Evolutionary conservation across 2,329 filamentous ascomycete species (phyloP), one percentile per base, ranked within the genome.

Genomic region (Aspergillus pseudoviridinutans): DNA sequence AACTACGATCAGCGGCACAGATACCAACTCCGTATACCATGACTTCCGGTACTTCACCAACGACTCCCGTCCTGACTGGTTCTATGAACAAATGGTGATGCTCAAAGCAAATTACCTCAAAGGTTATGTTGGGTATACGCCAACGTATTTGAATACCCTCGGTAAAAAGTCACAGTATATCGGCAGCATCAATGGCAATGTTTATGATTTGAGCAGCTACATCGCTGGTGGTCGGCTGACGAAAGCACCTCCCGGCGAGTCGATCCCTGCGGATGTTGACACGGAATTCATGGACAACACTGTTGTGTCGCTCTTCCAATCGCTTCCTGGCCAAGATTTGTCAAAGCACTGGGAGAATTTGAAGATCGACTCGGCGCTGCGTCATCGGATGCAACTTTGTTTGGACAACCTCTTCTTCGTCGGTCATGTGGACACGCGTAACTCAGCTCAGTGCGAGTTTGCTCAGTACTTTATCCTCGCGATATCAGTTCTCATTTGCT

Each of bases 361-460:
- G 25, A 73, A 76, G 5, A 74, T 96, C 49, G 79, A 83, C 58
- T 46, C 77, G 0, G 80, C 70, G 0, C 69, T 84, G 63, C 88
- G 87, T 66, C 67, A 73, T 22, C 82, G 87, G 35, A 95, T 96
- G 90, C 80, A 87, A 71, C 79, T 86, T 1, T 99, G 94, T 70
- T 82, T 99, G 54, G 87, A 97, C 77, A 96, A 97, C 65, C 82
- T 99, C 41, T 99, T 97, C 79, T 97, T 94, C 69, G 86, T 97
- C 24, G 94, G 92, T 29, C 88, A 95, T 61, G 81, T 96, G 3
- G 94, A 99, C 71, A 97, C 93, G 1, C 84, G 94, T 79, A 92
- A 90, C 76, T 97, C 93, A 1, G 76, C 85, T 1, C 85, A 86
- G 59, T 99, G 94, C 78, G 81, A 89, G 62, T 97, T 99, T 70